Conservation (phyloP, 495 filamentous ascomycete genomes). For the Jackrogersella minutella region DNA sequence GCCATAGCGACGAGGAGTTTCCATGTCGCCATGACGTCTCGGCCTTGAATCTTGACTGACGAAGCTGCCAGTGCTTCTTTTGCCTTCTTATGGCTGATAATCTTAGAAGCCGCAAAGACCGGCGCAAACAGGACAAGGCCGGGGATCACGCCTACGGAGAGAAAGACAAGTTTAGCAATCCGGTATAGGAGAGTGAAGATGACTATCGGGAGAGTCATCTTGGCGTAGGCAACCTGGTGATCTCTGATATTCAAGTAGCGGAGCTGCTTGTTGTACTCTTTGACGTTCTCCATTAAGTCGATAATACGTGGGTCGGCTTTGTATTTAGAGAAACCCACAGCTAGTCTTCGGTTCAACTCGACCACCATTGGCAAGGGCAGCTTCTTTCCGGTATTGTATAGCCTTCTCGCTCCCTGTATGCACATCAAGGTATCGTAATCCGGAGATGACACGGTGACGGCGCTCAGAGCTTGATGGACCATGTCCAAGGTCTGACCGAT, state of each 20-base stretch:
- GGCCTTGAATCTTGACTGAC: conserved; percentile 90
- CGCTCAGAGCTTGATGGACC: conserved; percentile 81
- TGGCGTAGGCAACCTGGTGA: conserved; percentile 94
- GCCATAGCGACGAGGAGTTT: conserved; percentile 92
- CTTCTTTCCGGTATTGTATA: conserved; percentile 96
- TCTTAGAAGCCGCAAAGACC: conserved; percentile 88
- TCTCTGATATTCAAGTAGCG: conserved; percentile 86
- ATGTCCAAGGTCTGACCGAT: conserved; percentile 82
- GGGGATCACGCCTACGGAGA: conserved; percentile 84
- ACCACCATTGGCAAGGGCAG: conserved; percentile 93
- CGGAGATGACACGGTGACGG: conserved; percentile 91
- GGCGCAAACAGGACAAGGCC: conserved; percentile 88
- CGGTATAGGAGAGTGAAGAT: conserved; percentile 82
- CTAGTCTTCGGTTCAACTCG: conserved; percentile 92
- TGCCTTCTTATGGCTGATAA: conserved; percentile 91
- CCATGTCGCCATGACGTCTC: conserved; percentile 98
- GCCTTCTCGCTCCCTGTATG: conserved; percentile 90
- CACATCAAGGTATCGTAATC: conserved; percentile 99
- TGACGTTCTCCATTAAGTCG: conserved; percentile 77
- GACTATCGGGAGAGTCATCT: conserved; percentile 77
- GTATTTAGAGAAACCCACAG: conserved; percentile 90
- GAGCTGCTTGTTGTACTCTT: conserved; percentile 88
- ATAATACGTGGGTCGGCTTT: conserved; percentile 90
- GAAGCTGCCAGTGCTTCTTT: conserved; percentile 89
- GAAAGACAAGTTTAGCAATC: conserved; percentile 73